Evolutionary conservation across 1,284 basidiomycete species (phyloP), one percentile per base, ranked within the genome.

Genomic region (Golubevia pallescens): DNA sequence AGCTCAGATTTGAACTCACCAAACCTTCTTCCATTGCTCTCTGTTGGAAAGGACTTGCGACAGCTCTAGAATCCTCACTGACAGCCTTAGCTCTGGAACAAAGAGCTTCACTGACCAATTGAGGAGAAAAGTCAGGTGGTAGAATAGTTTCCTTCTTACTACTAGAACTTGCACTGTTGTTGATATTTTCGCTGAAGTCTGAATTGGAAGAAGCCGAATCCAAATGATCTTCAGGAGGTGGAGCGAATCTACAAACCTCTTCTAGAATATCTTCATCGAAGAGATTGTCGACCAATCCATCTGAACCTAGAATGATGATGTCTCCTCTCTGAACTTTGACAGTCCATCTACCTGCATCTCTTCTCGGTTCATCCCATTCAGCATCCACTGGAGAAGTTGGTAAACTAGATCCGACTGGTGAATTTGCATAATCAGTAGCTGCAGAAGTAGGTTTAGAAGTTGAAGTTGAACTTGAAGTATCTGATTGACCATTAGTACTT

Each of bases 211-310:
- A 48, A 8, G 56, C 20, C 2, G 32, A 5, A 14, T 28, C 61
- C 13, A 42, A 10, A n/a, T 62, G 55, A 32, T 60, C 61, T 19
- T 42, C 34, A 21, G 74, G 74, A 4, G 72, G 71, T 13, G 83
- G 86, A 19, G 89, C 88, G 82, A 94, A 93, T 55, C 91, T 88
- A 13, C 89, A 87, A 10, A 97, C 92, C 76, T 94, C 93, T 71
- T 97, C 94, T 13, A 97, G 87, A 24, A 98, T 92, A 71, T 97
- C 95, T 79, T 94, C 92, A 81, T 97, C 95, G 90, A 95, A 97
- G 59, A 97, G 87, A 79, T 98, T 98, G 86, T 98, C 95, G 78
- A 92, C 92, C 60, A 97, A 88, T 0, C 95, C 95, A 82, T 98
- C 95, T 42, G 90, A 91, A 1, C 93, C 92, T 38, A 97, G 89